A percentile compares a stretch with the other conserved stretches of the same genome.
These are phyloP conservation scores for Suillus paluster DNA, from an alignment of 768 basidiomycete genomes.

Conservation along the genomic window DNA sequence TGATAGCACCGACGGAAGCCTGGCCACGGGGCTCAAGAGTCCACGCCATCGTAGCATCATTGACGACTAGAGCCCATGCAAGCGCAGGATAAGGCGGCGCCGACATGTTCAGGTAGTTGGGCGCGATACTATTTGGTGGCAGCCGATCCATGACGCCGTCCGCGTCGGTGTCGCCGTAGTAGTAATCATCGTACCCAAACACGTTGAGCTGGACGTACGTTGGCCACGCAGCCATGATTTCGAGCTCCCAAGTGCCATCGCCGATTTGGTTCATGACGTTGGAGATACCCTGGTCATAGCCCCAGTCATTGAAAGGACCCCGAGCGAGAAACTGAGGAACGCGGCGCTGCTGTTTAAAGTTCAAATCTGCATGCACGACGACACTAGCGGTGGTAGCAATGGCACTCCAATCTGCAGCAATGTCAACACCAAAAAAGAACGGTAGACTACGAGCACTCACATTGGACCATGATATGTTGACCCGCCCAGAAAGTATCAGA, in stretches of 20 bases:
- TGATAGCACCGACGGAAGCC: constrained; percentile 79
- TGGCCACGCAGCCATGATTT: constrained; percentile 92
- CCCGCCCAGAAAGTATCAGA: constrained; percentile 73
- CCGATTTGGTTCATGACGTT: constrained; percentile 67
- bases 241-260: constrained; percentile 80
- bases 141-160: constrained; percentile 91
- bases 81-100: constrained; percentile 88
- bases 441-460: constrained; percentile 44
- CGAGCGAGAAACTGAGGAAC: constrained; percentile 88
- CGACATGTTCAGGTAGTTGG: constrained; percentile 91
- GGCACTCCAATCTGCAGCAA: constrained; percentile 73
- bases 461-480: constrained; percentile 88
- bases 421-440: not conserved
- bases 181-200: constrained; percentile 89
- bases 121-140: constrained; percentile 83
- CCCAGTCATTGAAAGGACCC: constrained; percentile 92
- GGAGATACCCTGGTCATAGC: constrained; percentile 82
- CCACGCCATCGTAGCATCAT: constrained; percentile 82
- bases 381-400: constrained; percentile 62
- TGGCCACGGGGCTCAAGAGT: constrained; percentile 81
- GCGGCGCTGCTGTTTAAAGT: constrained; percentile 65
- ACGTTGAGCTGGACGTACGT: constrained; percentile 90
- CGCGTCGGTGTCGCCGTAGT: constrained; percentile 87
- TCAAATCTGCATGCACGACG: constrained; percentile 79
- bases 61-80: constrained; percentile 82